Percentiles rank a stretch among this genome's conserved stretches.
These are phyloP conservation scores for Lasiodiplodia hormozganensis DNA, from an alignment of 2,329 filamentous ascomycete species.

Conservation along the genomic window DNA sequence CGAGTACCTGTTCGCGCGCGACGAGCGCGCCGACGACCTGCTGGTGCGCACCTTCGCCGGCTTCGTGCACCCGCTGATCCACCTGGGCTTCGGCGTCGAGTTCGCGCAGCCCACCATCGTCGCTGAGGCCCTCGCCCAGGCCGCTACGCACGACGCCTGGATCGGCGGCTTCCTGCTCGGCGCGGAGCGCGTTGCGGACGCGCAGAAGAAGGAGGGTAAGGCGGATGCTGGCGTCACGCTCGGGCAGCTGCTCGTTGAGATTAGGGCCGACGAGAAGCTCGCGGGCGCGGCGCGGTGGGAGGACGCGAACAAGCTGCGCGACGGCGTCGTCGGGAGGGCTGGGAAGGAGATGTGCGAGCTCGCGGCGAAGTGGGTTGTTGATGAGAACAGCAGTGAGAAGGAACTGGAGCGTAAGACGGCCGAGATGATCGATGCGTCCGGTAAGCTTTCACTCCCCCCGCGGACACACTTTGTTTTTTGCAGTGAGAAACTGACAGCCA, in stretches of 20 bases:
- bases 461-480: neutral
- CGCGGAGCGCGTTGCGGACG: conserved; percentile 57
- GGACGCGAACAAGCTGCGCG: conserved; percentile 69
- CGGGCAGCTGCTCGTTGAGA: conserved; percentile 67
- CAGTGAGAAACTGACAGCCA: neutral
- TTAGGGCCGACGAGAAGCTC: conserved; percentile 64
- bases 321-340: conserved; percentile 71
- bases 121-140: conserved; percentile 79
- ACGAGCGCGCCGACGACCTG: conserved; percentile 71
- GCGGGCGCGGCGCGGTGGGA: conserved; percentile 57
- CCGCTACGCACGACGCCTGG: conserved; percentile 70
- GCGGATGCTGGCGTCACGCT: conserved; percentile 47
- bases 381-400: conserved; percentile 52
- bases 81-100: conserved; percentile 84
- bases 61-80: conserved; percentile 80
- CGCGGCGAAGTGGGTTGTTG: conserved; percentile 61
- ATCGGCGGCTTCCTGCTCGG: conserved; percentile 62
- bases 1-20: conserved; percentile 72
- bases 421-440: conserved; percentile 73
- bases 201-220: conserved; percentile 40
- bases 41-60: conserved; percentile 72
- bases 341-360: conserved; percentile 68
- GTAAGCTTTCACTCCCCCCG: conserved; percentile 43
- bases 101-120: conserved; percentile 82
- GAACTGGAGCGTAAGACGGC: conserved; percentile 65